Evolutionary conservation across 495 filamentous ascomycete genomes (phyloP).

Genomic region (Podospora bellae-mahoneyi): DNA sequence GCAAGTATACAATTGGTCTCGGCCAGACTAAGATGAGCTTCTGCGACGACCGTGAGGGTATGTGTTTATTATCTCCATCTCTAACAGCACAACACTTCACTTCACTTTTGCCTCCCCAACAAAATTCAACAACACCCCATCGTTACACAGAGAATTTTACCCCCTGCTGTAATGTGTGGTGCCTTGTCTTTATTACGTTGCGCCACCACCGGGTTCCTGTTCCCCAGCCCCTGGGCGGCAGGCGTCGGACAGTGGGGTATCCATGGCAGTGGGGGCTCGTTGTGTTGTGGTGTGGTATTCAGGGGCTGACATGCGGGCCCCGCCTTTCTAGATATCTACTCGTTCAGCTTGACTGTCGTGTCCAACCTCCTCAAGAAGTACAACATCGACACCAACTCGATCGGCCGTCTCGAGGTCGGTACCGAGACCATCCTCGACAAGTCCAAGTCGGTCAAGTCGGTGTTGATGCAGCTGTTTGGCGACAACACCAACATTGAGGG

Average conservation of each 20-base stretch:
- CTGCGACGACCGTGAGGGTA: constrained; percentile 98
- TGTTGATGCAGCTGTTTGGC: constrained; percentile 95
- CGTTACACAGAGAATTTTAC: constrained; percentile 9
- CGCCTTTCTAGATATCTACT: constrained; percentile 83
- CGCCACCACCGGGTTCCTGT: constrained; percentile 2
- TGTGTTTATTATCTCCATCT: constrained; percentile 30
- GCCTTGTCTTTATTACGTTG: neutral
- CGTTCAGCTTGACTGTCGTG: constrained; percentile 81
- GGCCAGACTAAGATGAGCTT: constrained; percentile 99
- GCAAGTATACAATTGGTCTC: constrained; percentile 99
- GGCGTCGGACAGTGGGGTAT: constrained; percentile 9
- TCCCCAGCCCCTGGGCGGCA: constrained; percentile 9
- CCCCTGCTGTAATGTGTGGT: constrained; percentile 4
- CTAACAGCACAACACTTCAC: neutral
- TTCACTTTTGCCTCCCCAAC: neutral
- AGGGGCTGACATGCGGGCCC: constrained; percentile 28
- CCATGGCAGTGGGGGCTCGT: constrained; percentile 7
- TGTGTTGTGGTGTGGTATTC: constrained; percentile 2
- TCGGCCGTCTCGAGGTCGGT: constrained; percentile 94
- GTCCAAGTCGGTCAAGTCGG: constrained; percentile 99
- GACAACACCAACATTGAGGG: constrained; percentile 90
- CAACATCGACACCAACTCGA: constrained; percentile 82
- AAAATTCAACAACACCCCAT: neutral
- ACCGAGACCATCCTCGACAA: constrained; percentile 99
- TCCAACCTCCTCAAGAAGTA: constrained; percentile 90